phyloP scores from a whole-genome alignment of 1,284 basidiomycete genomes.

The Phylloboletellus chloephorus region DNA sequence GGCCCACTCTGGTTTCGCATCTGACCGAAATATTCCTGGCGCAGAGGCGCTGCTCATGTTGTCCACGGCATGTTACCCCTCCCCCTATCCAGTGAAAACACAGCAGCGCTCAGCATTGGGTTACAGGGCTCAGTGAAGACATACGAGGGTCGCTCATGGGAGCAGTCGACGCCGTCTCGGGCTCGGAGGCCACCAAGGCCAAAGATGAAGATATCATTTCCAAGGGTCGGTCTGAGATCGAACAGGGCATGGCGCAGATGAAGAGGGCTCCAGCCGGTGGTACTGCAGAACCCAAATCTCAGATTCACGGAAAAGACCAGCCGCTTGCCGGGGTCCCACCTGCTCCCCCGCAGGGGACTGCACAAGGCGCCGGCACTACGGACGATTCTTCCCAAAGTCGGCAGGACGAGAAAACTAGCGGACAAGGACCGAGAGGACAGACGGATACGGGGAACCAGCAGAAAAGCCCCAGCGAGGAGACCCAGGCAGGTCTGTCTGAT shows the following conservation, averaged over 20 bases:
- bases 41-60: constrained; percentile 26
- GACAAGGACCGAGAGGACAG: neutral
- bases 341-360: neutral
- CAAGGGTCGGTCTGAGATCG: constrained; percentile 24
- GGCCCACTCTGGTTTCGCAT: neutral
- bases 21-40: neutral
- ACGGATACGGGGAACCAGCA: neutral
- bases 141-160: constrained; percentile 30
- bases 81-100: neutral
- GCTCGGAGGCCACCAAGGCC: constrained; percentile 7
- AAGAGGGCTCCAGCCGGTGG: constrained; percentile 8
- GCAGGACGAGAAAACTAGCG: neutral
- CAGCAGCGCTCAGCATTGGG: neutral
- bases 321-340: neutral
- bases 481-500: constrained; percentile 2
- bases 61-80: constrained; percentile 17
- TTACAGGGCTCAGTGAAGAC: constrained; percentile 29
- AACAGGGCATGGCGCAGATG: constrained; percentile 22
- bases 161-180: constrained; percentile 21
- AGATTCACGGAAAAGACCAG: neutral
- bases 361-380: neutral
- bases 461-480: neutral
- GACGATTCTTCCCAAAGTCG: neutral
- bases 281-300: neutral
- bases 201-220: constrained; percentile 16